Evolutionary conservation across 495 filamentous ascomycete genomes (phyloP).

Genomic region (Xylaria telfairii): DNA sequence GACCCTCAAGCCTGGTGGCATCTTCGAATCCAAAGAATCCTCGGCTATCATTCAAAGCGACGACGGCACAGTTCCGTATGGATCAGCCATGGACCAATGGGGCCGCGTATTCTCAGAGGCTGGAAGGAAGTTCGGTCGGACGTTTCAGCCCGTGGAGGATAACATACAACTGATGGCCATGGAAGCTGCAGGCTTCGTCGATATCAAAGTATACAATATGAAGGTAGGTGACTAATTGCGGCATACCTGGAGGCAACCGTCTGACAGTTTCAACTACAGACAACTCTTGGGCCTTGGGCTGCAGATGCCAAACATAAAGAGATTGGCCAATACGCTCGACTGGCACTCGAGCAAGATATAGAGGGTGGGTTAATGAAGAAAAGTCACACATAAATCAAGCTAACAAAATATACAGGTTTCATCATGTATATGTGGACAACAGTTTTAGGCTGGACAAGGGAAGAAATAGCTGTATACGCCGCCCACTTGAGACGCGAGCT

Average conservation of each 20-base stretch:
- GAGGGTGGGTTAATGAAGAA: conserved; percentile 33
- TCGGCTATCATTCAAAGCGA: conserved; percentile 52
- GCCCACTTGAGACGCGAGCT: conserved; percentile 43
- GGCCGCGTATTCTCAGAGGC: conserved; percentile 50
- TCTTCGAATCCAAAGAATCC: conserved; percentile 56
- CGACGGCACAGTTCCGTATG: conserved; percentile 54
- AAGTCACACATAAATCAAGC: neutral
- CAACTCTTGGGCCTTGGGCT: conserved; percentile 59
- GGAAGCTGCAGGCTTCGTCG: conserved; percentile 49
- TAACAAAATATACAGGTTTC: conserved; percentile 32
- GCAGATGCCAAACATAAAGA: conserved; percentile 55
- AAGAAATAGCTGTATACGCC: conserved; percentile 44
- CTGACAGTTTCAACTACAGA: conserved; percentile 29
- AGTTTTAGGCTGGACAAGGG: conserved; percentile 40
- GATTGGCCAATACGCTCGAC: conserved; percentile 47
- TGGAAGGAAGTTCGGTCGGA: conserved; percentile 53
- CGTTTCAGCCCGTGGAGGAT: conserved; percentile 52
- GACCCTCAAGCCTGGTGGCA: conserved; percentile 40
- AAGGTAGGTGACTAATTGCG: conserved; percentile 43
- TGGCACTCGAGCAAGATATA: conserved; percentile 36
- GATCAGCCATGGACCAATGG: conserved; percentile 54
- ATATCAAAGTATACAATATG: conserved; percentile 43
- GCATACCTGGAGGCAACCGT: neutral
- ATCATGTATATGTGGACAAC: conserved; percentile 40
- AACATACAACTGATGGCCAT: conserved; percentile 39